Evolutionary conservation across 2,329 filamentous ascomycete genomes (phyloP).

Genomic region (Sarocladium kiliense): DNA sequence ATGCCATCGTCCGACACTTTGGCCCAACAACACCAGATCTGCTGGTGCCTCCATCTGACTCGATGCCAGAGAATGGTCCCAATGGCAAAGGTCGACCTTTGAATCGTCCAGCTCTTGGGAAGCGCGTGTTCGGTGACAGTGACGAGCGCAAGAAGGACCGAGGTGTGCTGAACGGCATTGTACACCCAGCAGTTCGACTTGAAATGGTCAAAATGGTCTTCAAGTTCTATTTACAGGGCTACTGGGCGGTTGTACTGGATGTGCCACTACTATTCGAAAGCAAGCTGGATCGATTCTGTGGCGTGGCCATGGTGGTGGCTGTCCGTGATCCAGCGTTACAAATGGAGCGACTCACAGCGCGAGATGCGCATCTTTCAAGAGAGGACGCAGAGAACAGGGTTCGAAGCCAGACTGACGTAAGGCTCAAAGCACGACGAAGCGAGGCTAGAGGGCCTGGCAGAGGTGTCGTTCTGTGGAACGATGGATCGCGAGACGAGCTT

Average conservation of each 20-base stretch:
- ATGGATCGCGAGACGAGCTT: slow-evolving; percentile 67
- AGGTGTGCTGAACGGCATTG: slow-evolving; percentile 77
- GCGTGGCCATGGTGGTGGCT: slow-evolving; percentile 79
- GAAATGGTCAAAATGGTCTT: slow-evolving; percentile 76
- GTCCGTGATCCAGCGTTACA: slow-evolving; percentile 76
- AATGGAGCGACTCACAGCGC: slow-evolving; percentile 68
- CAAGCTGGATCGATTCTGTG: slow-evolving; percentile 79
- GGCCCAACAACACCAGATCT: slow-evolving; percentile 79
- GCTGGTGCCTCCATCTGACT: slow-evolving; percentile 54
- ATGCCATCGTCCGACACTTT: slow-evolving; percentile 78
- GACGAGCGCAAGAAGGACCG: slow-evolving; percentile 67
- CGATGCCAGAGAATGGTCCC: slow-evolving; percentile 48
- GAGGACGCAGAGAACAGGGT: slow-evolving; percentile 88
- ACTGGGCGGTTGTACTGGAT: slow-evolving; percentile 89
- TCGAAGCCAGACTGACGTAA: slow-evolving; percentile 78
- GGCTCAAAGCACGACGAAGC: slow-evolving; percentile 73
- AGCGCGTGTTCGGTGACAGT: slow-evolving; percentile 77
- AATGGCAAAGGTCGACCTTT: slow-evolving; percentile 65
- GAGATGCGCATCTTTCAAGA: slow-evolving; percentile 73
- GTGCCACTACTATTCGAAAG: slow-evolving; percentile 90
- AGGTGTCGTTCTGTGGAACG: slow-evolving; percentile 89
- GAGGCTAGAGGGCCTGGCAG: slow-evolving; percentile 57
- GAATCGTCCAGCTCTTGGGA: slow-evolving; percentile 80
- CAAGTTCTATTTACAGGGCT: slow-evolving; percentile 65
- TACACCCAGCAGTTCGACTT: slow-evolving; percentile 82